These are phyloP conservation scores for Euphorbia neoarborescens DNA, from an alignment of 441 rosid genomes.

Conservation along the genomic window DNA sequence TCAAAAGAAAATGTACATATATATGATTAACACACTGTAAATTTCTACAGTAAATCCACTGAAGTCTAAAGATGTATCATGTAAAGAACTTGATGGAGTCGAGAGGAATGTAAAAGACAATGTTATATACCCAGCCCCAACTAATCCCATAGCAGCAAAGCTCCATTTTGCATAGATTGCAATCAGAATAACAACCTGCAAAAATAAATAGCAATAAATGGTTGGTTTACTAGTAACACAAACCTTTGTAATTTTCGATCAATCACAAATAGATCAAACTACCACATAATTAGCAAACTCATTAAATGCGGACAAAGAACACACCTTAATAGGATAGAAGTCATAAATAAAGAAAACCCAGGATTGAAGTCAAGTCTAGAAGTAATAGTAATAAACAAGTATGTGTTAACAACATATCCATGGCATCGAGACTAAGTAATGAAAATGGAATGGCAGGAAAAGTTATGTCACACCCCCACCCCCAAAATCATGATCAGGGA, in stretches of 20 bases:
- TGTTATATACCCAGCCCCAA: no score
- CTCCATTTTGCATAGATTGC: no score
- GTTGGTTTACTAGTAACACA: neutral
- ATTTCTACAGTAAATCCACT: no score
- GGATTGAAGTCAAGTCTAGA: constrained; percentile 46
- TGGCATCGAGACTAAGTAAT: constrained; percentile 77
- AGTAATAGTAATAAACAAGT: neutral
- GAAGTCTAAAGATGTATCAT: no score
- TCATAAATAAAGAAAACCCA: constrained; percentile 95
- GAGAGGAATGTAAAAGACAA: no score
- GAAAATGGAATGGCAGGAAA: constrained; percentile 90
- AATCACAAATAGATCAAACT: neutral
- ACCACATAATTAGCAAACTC: neutral
- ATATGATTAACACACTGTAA: no score
- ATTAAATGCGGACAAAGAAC: constrained; percentile 7
- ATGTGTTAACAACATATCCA: constrained; percentile 35
- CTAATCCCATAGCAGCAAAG: no score
- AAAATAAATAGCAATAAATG: neutral
- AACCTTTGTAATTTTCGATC: neutral
- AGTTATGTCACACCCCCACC: no score
- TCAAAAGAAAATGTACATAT: no score
- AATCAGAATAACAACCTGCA: no score
- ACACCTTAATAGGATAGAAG: constrained; percentile 91
- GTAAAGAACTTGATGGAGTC: no score
- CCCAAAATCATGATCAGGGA: no score